These are phyloP conservation scores for Cytospora piceae DNA, from an alignment of 2,329 filamentous ascomycete genomes.

Conservation along the genomic window DNA sequence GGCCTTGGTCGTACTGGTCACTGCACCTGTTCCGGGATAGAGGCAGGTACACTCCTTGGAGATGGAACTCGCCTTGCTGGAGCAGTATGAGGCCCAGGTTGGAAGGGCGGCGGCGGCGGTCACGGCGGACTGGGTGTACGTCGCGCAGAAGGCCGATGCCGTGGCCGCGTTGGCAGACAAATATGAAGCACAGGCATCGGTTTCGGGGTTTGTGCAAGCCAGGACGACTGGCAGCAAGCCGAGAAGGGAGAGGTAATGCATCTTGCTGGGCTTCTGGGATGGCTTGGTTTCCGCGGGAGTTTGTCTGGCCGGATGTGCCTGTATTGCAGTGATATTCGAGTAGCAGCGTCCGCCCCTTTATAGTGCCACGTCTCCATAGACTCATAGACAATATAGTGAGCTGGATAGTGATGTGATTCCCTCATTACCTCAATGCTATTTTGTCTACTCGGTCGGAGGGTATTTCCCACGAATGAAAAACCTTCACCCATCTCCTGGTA, in stretches of 20 bases:
- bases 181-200: conserved; percentile 40
- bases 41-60: conserved; percentile 40
- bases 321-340: not conserved
- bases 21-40: conserved; percentile 33
- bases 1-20: conserved; percentile 25
- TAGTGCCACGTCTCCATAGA: not conserved
- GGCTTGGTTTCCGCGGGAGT: not conserved
- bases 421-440: not conserved
- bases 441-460: not conserved
- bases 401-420: not conserved
- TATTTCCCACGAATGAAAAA: not conserved
- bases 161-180: conserved; percentile 39
- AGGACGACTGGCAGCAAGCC: conserved; percentile 34
- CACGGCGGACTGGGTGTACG: conserved; percentile 38
- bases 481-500: not conserved
- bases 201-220: conserved; percentile 38
- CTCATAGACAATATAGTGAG: not conserved
- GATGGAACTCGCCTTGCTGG: conserved; percentile 36
- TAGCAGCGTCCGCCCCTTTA: not conserved
- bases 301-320: not conserved
- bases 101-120: conserved; percentile 36
- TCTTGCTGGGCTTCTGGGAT: conserved; percentile 10
- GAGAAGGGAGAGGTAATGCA: conserved; percentile 33
- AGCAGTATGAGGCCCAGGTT: conserved; percentile 35
- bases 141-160: conserved; percentile 41